Conservation (phyloP, 106 monocot species). For the Acorus gramineus region DNA sequence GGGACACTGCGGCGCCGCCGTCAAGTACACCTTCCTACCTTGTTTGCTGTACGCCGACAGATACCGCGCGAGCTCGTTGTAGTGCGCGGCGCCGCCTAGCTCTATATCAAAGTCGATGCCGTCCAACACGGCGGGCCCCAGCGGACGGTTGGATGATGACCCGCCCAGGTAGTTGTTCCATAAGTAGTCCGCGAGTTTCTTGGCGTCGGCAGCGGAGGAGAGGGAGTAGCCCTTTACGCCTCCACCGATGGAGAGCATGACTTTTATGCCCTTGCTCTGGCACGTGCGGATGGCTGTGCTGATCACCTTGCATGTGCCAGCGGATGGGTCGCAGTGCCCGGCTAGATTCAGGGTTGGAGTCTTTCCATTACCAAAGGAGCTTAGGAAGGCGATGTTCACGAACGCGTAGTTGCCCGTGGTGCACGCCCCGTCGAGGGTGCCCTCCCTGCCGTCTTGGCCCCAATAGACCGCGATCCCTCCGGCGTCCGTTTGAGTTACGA, state of each 20-base stretch:
- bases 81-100: background rate
- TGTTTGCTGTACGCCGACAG: no score
- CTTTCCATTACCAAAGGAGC: conserved; percentile 46
- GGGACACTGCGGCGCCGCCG: no score
- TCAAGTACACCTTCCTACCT: no score
- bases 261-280: conserved; percentile 17
- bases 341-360: conserved; percentile 52
- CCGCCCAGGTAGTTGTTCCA: conserved; percentile 58
- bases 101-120: conserved; percentile 61
- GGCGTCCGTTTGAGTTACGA: conserved; percentile 10
- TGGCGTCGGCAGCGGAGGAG: conserved; percentile 28
- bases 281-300: conserved; percentile 33
- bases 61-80: no score
- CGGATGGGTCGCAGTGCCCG: conserved; percentile 38
- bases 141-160: conserved; percentile 23
- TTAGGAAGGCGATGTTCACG: conserved; percentile 48
- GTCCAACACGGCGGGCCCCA: conserved; percentile 41
- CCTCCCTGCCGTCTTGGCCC: conserved; percentile 72
- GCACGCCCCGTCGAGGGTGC: conserved; percentile 38
- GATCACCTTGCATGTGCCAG: conserved; percentile 11
- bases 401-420: conserved; percentile 29
- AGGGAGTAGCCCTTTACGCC: conserved; percentile 23
- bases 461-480: conserved; percentile 58
- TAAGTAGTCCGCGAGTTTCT: conserved; percentile 30
- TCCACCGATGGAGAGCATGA: conserved; percentile 51